These are phyloP conservation scores for Suillus discolor DNA, from an alignment of 768 basidiomycete genomes.

Conservation along the genomic window DNA sequence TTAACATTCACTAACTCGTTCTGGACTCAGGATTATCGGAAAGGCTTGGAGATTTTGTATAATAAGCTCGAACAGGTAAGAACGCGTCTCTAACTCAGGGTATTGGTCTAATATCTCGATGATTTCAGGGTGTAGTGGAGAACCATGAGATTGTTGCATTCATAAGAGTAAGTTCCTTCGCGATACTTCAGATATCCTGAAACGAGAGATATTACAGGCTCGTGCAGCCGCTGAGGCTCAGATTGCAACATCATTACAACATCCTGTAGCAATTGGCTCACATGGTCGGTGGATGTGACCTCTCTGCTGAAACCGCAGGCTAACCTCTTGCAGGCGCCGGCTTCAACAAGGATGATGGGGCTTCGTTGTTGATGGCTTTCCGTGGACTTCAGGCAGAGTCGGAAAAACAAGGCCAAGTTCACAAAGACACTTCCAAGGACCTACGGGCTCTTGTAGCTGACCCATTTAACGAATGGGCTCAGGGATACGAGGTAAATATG, in stretches of 20 bases:
- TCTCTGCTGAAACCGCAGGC: slow-evolving; percentile 8
- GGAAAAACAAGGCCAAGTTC: slow-evolving; percentile 68
- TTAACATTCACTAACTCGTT: slow-evolving; percentile 89
- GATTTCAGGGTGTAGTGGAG: slow-evolving; percentile 71
- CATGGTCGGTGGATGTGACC: slow-evolving; percentile 42
- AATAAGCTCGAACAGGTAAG: slow-evolving; percentile 75
- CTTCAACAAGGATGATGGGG: slow-evolving; percentile 82
- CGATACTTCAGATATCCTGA: neutral
- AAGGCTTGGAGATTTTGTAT: slow-evolving; percentile 79
- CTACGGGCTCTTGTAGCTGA: slow-evolving; percentile 74
- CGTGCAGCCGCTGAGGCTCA: slow-evolving; percentile 71
- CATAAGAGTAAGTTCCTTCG: slow-evolving; percentile 64
- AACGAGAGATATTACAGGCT: slow-evolving; percentile 48
- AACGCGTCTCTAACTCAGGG: slow-evolving; percentile 7
- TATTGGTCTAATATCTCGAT: slow-evolving; percentile 15
- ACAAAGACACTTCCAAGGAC: slow-evolving; percentile 72
- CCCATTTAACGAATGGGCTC: slow-evolving; percentile 82
- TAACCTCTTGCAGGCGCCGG: slow-evolving; percentile 49
- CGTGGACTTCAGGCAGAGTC: slow-evolving; percentile 80
- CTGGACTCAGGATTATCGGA: slow-evolving; percentile 91
- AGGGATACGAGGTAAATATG: slow-evolving; percentile 61
- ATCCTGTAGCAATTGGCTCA: slow-evolving; percentile 50
- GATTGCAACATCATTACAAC: slow-evolving; percentile 59
- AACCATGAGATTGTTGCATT: slow-evolving; percentile 84
- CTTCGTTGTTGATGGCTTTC: slow-evolving; percentile 78